These are phyloP conservation scores for Didymella exigua DNA, from an alignment of 2,329 filamentous ascomycete species.

Conservation along the genomic window DNA sequence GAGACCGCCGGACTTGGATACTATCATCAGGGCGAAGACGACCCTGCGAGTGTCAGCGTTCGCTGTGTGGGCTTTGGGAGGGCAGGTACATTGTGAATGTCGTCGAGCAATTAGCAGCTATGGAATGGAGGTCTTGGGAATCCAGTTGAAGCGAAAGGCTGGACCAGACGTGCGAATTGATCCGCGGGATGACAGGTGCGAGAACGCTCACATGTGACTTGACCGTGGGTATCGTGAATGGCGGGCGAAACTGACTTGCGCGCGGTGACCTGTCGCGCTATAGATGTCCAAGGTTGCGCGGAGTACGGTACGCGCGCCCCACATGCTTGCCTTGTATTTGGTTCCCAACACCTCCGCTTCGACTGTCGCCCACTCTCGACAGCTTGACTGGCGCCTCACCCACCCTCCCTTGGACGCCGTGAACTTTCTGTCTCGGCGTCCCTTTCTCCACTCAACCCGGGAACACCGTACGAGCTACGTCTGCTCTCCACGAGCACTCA, in stretches of 20 bases:
- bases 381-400: conserved; percentile 3
- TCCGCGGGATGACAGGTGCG: neutral
- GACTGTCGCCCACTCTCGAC: neutral
- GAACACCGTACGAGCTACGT: neutral
- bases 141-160: too few species aligned
- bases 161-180: neutral
- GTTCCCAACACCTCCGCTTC: conserved; percentile 7
- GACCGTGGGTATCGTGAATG: neutral
- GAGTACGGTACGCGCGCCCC: conserved; percentile 7
- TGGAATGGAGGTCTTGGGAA: too few species aligned
- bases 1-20: conserved; percentile 97
- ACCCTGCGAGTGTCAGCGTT: conserved; percentile 67
- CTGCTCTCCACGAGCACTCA: neutral
- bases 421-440: conserved; percentile 18
- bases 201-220: neutral
- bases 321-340: conserved; percentile 6
- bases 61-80: neutral
- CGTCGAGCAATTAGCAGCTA: neutral
- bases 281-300: conserved; percentile 8
- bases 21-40: conserved; percentile 92
- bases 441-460: neutral
- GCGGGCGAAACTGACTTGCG: conserved; percentile 6
- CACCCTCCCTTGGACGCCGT: conserved; percentile 15
- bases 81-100: conserved; percentile 22
- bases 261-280: conserved; percentile 3